These are phyloP conservation scores for Claviceps spartinae DNA, from an alignment of 2,329 filamentous ascomycete species.

Conservation along the genomic window DNA sequence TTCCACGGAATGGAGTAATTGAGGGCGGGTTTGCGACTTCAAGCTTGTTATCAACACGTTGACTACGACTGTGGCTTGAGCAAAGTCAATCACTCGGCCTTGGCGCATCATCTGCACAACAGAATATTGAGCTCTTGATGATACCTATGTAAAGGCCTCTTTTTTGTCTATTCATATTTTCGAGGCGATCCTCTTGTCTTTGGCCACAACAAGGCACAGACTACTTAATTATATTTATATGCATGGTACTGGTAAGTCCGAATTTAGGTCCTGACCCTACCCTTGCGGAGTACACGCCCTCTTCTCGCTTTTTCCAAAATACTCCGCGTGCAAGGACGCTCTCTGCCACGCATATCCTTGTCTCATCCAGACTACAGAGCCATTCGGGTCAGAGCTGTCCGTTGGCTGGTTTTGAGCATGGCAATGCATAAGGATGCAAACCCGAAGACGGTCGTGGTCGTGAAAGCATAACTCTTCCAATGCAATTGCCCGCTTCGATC, in stretches of 20 bases:
- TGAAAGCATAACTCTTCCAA: background rate
- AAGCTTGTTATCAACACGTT: background rate
- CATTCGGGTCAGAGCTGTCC: background rate
- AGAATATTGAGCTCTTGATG: background rate
- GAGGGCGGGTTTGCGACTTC: background rate
- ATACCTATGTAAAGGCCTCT: background rate
- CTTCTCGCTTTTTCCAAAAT: too few relatives aligned
- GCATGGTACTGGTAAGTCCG: background rate
- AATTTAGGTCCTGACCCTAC: background rate
- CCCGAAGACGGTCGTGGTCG: background rate
- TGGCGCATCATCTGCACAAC: background rate
- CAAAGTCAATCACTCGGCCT: background rate
- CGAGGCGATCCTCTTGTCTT: background rate
- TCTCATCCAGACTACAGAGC: background rate
- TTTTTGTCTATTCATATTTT: background rate
- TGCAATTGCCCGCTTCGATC: background rate
- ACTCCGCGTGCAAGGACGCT: background rate
- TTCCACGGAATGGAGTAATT: background rate
- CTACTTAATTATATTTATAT: background rate
- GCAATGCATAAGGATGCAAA: background rate
- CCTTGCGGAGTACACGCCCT: background rate
- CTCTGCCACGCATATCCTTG: background rate
- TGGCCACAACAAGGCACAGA: background rate
- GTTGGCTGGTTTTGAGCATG: background rate
- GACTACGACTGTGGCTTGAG: background rate